Evolutionary conservation across 495 filamentous ascomycete species (phyloP).

Genomic region (Daldinia decipiens): DNA sequence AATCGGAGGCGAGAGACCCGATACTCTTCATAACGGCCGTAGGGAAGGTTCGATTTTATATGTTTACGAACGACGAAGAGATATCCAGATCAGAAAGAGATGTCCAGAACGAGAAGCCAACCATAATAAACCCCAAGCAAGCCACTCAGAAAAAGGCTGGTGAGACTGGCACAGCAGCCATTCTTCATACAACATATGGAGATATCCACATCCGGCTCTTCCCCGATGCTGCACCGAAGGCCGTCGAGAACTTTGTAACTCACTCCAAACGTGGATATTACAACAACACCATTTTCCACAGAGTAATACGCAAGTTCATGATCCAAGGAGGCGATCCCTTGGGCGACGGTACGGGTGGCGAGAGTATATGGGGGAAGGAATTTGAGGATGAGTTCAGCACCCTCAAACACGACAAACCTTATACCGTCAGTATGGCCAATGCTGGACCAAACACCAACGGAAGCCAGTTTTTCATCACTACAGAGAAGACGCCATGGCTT

Average conservation of each 20-base stretch:
- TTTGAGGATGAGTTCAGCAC: constrained; percentile 96
- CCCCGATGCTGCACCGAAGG: constrained; percentile 89
- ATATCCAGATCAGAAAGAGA: constrained; percentile 88
- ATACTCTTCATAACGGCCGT: constrained; percentile 86
- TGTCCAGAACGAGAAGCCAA: constrained; percentile 93
- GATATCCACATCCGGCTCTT: constrained; percentile 96
- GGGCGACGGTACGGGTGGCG: constrained; percentile 94
- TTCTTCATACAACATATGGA: constrained; percentile 92
- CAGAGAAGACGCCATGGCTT: constrained; percentile 95
- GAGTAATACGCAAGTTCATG: constrained; percentile 99
- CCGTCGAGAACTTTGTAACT: constrained; percentile 98
- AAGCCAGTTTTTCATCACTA: constrained; percentile 98
- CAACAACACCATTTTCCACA: constrained; percentile 96
- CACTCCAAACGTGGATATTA: constrained; percentile 91
- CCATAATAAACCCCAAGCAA: constrained; percentile 58
- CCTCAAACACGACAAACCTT: constrained; percentile 93
- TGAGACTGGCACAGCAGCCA: constrained; percentile 79
- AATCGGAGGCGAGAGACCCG: constrained; percentile 91
- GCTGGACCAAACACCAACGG: constrained; percentile 83
- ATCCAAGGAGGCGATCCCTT: constrained; percentile 93
- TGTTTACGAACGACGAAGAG: constrained; percentile 92
- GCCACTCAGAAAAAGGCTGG: constrained; percentile 64
- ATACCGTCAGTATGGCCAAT: constrained; percentile 97
- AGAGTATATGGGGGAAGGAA: constrained; percentile 95
- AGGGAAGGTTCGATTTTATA: constrained; percentile 94